Base-by-base conservation (phyloP, 805 yeast genomes). In the Candida insectorum region DNA sequence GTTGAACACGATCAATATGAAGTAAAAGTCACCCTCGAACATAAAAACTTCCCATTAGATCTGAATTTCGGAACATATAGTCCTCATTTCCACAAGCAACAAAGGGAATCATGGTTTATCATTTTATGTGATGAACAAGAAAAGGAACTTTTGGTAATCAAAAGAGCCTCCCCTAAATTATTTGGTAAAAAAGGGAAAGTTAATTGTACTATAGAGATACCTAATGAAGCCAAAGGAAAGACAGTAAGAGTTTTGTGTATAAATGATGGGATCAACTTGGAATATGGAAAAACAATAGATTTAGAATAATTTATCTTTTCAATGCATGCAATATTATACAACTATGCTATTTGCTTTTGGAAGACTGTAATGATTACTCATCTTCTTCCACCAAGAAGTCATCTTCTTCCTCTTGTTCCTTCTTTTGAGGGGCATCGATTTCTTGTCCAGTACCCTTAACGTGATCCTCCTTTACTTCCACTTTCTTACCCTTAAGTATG, bases 31-130 rank as follows among this genome's bases (percentile, higher is more conserved):
- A 60, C 55, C 14, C 59, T 86, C 23, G 55, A 52, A 6, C 94
- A 84, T 51, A 60, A 63, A n/a, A 77, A 74, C 34, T 46, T 41
- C 16, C 69, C 77, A 3, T 51, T 62, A 34, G 75, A 72, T 42
- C 61, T 65, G 3, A 88, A 81, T 28, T 84, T 78, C 63, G 75
- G 75, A 43, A 74, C 86, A 32, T 77, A 80, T 49, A 69, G 89
- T 37, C 91, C 94, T 2, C 76, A 75, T 47, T 93, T 85, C 62
- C 95, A 96, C 28, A 91, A 93, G 57, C 67, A 79, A 2, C 98
- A 93, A 58, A 81, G 87, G 49, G 97, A 93, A 54, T 78, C 94
- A 0, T 93, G 98, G 97, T 86, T 91, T 55, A 73, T 80, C 7
- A 73, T 91, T 30, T 45, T 80, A 7, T 62, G 74, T 40, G 77